A percentile compares a stretch with the other conserved stretches of the same genome.
Conservation (phyloP, 139 green algal species). For the Coccomyxa sp. region DNA sequence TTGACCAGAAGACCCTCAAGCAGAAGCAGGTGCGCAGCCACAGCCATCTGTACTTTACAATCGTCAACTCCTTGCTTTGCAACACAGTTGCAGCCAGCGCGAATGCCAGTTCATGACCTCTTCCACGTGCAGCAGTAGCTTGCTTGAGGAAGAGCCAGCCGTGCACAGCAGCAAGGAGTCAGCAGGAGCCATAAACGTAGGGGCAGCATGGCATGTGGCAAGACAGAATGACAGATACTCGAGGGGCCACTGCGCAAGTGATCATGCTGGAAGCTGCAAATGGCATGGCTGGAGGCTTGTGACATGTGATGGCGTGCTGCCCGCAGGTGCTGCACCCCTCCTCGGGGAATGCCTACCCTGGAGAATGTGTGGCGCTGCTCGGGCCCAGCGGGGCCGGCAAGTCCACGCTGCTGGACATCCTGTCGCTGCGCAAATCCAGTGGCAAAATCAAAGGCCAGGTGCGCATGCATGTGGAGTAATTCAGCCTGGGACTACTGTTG, state of each 20-base stretch:
- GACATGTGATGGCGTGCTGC: neutral
- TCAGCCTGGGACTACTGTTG: neutral
- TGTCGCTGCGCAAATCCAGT: slow-evolving; percentile 30
- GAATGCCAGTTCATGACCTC: too few relatives aligned
- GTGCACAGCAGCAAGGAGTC: too few relatives aligned
- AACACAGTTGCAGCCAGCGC: neutral
- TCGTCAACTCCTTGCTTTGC: too few relatives aligned
- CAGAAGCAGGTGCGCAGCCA: neutral
- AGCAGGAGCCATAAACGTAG: too few relatives aligned
- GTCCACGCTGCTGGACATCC: slow-evolving; percentile 53
- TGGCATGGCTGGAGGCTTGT: too few relatives aligned
- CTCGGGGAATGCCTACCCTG: neutral
- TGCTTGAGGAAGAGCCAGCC: too few relatives aligned
- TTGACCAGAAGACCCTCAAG: neutral
- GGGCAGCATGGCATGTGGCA: too few relatives aligned
- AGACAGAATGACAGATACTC: too few relatives aligned
- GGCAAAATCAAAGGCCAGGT: neutral
- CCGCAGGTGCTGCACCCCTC: neutral
- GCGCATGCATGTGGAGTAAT: neutral
- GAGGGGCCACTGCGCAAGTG: too few relatives aligned
- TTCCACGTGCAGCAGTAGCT: too few relatives aligned
- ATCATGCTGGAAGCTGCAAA: too few relatives aligned
- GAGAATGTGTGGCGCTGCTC: slow-evolving; percentile 8
- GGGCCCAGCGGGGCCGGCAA: slow-evolving; percentile 27
- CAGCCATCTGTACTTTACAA: neutral